Evolutionary conservation across 208 protist species (phyloP).

Genomic region (Acanthamoeba healyi): DNA sequence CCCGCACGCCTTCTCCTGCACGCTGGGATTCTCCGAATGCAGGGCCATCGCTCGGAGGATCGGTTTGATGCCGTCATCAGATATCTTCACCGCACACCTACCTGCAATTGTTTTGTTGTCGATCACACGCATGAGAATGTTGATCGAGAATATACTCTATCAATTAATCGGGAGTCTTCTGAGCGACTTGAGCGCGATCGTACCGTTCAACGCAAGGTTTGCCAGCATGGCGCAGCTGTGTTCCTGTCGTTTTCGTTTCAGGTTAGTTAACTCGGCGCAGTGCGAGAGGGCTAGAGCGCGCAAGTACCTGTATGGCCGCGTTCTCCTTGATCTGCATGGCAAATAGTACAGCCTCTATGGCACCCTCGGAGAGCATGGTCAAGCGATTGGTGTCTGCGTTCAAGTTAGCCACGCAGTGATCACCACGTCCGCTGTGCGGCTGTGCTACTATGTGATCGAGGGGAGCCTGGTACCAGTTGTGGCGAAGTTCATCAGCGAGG

Average conservation of each 20-base stretch:
- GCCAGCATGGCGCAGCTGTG: slow-evolving; percentile 25
- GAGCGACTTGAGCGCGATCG: no score
- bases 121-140: not conserved
- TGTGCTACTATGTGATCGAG: no score
- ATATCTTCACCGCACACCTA: slow-evolving; percentile 38
- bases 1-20: slow-evolving; percentile 45
- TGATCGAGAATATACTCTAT: not conserved
- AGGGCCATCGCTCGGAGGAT: not conserved
- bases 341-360: slow-evolving; percentile 10
- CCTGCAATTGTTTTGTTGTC: not conserved
- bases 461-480: not conserved
- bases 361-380: slow-evolving; percentile 25
- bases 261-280: not conserved
- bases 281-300: not conserved
- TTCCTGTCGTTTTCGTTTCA: slow-evolving; percentile 3
- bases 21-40: not conserved
- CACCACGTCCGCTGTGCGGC: no score
- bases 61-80: not conserved
- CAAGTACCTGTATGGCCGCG: not conserved
- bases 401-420: no score
- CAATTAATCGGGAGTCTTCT: no score
- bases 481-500: slow-evolving; percentile 50
- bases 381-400: slow-evolving; percentile 7
- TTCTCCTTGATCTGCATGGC: slow-evolving; percentile 32
- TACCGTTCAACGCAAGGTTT: slow-evolving; percentile 33